Conservation (phyloP, 768 basidiomycete species). For the Suillus luteus region DNA sequence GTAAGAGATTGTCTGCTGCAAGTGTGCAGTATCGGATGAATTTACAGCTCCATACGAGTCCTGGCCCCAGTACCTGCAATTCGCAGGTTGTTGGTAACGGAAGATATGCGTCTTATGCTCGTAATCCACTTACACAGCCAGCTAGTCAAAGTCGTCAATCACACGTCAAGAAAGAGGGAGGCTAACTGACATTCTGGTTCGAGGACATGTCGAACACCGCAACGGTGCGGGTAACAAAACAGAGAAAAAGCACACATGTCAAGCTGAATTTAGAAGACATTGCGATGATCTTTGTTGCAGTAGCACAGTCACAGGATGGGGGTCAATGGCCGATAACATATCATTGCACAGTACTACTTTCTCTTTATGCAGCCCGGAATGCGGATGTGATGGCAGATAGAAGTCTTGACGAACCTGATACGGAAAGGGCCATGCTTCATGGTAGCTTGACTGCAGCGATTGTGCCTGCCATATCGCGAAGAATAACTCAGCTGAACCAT, state of each 20-base stretch:
- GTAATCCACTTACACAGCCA: constrained; percentile 26
- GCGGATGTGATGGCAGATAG: constrained; percentile 2
- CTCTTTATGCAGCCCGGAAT: constrained; percentile 11
- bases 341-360: background rate
- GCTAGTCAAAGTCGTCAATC: constrained; percentile 15
- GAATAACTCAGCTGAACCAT: background rate
- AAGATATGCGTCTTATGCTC: background rate
- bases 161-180: background rate
- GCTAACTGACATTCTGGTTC: constrained; percentile 26
- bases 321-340: background rate
- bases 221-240: background rate
- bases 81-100: constrained; percentile 5
- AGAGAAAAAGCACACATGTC: constrained; percentile 13
- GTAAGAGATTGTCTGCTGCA: constrained; percentile 34
- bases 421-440: constrained; percentile 1
- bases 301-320: constrained; percentile 3
- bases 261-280: constrained; percentile 1
- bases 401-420: constrained; percentile 5
- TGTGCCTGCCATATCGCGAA: background rate
- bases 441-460: background rate
- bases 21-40: constrained; percentile 29
- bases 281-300: background rate
- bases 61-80: constrained; percentile 38
- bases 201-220: constrained; percentile 28
- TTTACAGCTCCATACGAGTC: constrained; percentile 40